Evolutionary conservation across 768 basidiomycete species (phyloP).

Genomic region (Suillus fuscotomentosus): DNA sequence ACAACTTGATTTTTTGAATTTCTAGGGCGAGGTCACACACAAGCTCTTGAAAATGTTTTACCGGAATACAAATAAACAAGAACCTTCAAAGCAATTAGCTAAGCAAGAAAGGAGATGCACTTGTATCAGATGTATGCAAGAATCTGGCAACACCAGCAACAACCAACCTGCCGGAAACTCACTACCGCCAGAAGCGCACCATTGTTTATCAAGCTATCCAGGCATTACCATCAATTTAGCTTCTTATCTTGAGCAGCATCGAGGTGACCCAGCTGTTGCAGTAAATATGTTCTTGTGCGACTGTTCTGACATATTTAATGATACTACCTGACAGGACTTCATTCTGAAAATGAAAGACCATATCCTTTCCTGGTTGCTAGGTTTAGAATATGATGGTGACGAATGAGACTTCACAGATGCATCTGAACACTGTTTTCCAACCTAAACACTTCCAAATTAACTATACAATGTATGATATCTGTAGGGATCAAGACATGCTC

Average conservation of each 20-base stretch:
- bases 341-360: not conserved
- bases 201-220: not conserved
- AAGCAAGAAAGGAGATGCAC: not conserved
- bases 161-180: not conserved
- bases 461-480: not conserved
- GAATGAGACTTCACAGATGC: not conserved
- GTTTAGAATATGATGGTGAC: not conserved
- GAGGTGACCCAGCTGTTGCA: not conserved
- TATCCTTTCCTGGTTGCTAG: not conserved
- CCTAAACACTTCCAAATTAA: not conserved
- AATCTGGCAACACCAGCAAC: not conserved
- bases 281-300: not conserved
- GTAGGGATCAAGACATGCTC: not conserved
- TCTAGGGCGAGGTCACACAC: not conserved
- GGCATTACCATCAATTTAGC: not conserved
- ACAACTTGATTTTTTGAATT: not conserved
- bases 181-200: not conserved
- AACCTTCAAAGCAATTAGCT: not conserved
- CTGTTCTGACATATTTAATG: not conserved
- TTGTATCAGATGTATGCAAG: not conserved
- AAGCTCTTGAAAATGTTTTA: not conserved
- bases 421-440: not conserved
- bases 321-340: not conserved
- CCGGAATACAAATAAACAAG: not conserved
- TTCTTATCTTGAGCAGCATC: not conserved